Percentiles rank a stretch among this genome's conserved stretches.
Evolutionary conservation across 192 early-diverging fungal species (phyloP).

Genomic region (Coemansia sp.): DNA sequence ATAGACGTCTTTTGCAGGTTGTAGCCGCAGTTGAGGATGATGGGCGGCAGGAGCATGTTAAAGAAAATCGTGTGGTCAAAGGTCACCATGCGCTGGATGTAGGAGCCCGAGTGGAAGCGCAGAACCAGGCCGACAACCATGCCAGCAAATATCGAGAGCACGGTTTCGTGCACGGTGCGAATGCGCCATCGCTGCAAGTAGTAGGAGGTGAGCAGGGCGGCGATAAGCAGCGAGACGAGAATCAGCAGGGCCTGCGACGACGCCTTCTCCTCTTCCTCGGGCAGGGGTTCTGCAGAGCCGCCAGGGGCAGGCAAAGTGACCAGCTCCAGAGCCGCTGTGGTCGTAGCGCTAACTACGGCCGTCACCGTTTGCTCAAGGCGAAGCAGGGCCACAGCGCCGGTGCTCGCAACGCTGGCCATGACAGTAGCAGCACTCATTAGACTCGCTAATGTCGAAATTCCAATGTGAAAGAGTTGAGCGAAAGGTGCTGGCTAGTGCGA

Average conservation of each 20-base stretch:
- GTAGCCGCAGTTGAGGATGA: constrained; percentile 96
- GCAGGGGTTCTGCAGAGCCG: constrained; percentile 27
- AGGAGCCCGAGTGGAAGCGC: constrained; percentile 46
- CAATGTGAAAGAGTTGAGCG: neutral
- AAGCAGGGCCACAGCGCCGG: neutral
- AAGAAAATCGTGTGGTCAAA: constrained; percentile 93
- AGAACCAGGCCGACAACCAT: constrained; percentile 51
- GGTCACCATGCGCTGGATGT: constrained; percentile 77
- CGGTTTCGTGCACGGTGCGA: constrained; percentile 91
- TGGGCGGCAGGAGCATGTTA: constrained; percentile 93
- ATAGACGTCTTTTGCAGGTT: constrained; percentile 86
- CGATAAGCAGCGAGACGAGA: constrained; percentile 76
- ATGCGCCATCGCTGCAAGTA: constrained; percentile 83
- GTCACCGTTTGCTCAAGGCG: neutral
- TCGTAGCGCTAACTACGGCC: neutral
- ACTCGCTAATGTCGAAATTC: neutral
- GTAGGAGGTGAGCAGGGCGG: constrained; percentile 85
- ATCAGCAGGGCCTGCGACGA: constrained; percentile 84
- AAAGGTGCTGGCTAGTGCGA: neutral
- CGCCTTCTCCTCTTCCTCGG: constrained; percentile 67
- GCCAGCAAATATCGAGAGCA: constrained; percentile 90
- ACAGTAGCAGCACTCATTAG: neutral
- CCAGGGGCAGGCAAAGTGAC: constrained; percentile 1
- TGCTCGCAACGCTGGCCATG: neutral
- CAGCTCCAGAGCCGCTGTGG: neutral